Conservation (phyloP, 257 asterid genomes). For the Verbena officinalis region DNA sequence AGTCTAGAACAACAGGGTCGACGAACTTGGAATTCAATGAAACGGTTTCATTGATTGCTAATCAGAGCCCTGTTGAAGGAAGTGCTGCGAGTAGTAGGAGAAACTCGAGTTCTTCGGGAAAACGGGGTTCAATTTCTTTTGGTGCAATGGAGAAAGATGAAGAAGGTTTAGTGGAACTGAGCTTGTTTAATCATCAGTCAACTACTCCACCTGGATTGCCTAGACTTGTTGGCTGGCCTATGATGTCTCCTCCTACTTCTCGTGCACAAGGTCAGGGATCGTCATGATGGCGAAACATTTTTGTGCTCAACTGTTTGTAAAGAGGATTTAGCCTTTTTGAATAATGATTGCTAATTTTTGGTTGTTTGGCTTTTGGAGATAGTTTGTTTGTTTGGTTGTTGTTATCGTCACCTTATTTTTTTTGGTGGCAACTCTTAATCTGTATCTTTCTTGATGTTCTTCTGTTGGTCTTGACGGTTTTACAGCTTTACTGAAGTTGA, state of each 20-base stretch:
- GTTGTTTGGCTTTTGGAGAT: conserved; percentile 33
- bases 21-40: conserved; percentile 54
- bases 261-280: conserved; percentile 36
- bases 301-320: conserved; percentile 70
- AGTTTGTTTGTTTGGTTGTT: conserved; percentile 48
- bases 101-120: conserved; percentile 49
- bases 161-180: conserved; percentile 80
- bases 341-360: conserved; percentile 57
- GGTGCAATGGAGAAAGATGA: conserved; percentile 54
- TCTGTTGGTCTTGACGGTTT: conserved; percentile 39
- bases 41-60: conserved; percentile 60
- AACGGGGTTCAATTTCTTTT: conserved; percentile 67
- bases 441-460: neutral
- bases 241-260: conserved; percentile 37
- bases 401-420: conserved; percentile 52
- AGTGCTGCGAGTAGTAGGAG: conserved; percentile 45
- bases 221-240: conserved; percentile 68
- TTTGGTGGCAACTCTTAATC: conserved; percentile 42
- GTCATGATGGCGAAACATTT: conserved; percentile 41
- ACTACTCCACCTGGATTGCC: conserved; percentile 70
- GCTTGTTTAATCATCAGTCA: conserved; percentile 72
- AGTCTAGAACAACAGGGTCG: conserved; percentile 46
- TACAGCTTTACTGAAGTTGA: conserved; percentile 45
- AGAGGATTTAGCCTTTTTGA: conserved; percentile 49
- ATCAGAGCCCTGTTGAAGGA: conserved; percentile 53